Evolutionary conservation across 2,329 filamentous ascomycete genomes (phyloP).

Genomic region (Fusarium subglutinans): DNA sequence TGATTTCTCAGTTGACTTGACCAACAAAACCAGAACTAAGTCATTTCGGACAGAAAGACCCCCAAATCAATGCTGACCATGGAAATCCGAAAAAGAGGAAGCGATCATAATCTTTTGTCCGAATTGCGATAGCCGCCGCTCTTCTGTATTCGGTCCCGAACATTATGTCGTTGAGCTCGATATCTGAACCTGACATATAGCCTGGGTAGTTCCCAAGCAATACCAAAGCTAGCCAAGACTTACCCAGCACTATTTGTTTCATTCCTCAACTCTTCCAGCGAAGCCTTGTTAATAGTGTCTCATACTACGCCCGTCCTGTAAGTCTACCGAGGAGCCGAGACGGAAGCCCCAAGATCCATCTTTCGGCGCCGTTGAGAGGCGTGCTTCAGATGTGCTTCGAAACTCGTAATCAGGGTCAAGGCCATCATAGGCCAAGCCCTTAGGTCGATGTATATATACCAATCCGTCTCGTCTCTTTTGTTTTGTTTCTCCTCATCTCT

Average conservation of each 20-base stretch:
- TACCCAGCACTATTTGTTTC: conserved; percentile 30
- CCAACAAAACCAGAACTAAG: not conserved
- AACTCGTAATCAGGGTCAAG: conserved; percentile 17
- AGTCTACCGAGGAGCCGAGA: conserved; percentile 28
- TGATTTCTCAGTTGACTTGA: not conserved
- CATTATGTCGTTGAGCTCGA: not conserved
- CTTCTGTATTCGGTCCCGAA: not conserved
- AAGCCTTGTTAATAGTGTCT: conserved; percentile 23
- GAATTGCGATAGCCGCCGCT: not conserved
- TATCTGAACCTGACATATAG: conserved; percentile 14
- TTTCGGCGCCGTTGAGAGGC: conserved; percentile 10
- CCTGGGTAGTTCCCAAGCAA: conserved; percentile 12
- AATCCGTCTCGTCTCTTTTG: conserved; percentile 47
- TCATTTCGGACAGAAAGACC: no score
- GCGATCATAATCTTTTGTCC: not conserved
- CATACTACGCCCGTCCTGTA: conserved; percentile 26
- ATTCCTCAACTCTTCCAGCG: conserved; percentile 7
- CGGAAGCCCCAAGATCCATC: conserved; percentile 37
- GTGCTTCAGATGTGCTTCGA: conserved; percentile 43
- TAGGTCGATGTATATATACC: conserved; percentile 24
- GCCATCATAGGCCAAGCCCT: not conserved
- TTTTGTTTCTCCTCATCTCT: conserved; percentile 31
- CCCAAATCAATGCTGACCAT: not conserved
- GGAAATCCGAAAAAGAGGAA: not conserved
- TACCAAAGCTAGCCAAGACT: conserved; percentile 14